Evolutionary conservation across 257 asterid species (phyloP), one percentile per base, ranked within the genome.

Genomic region (Fraxinus cuspidata): DNA sequence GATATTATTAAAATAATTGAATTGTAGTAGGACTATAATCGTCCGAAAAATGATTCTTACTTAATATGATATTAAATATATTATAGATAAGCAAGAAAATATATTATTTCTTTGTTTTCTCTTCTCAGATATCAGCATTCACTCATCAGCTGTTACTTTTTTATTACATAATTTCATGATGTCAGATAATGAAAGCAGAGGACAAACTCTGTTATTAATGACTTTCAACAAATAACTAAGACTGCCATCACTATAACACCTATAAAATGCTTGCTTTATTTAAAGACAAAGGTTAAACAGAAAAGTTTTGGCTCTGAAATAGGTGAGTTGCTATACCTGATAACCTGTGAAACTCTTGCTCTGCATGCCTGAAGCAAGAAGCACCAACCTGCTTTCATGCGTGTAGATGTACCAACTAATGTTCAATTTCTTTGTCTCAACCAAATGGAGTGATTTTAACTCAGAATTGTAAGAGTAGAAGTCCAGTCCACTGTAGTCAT

Each of bases 351-450:
- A 85, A 85, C 88, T 90, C 91, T 87, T 93, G 94, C 92, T 88
- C 85, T 91, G 98, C 91, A 87, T 83, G 82, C 99, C 99, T 6
- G 97, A 87, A 70, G 99, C 96, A 76, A 95, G 96, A 78, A 93
- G 92, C 87, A 95, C 97, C 94, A 95, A 77, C 88, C 97, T 90
- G 85, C 99, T 95, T 84, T 95, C 99, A 83, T 93, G 99, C 12
- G 98, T 95, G 84, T 95, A 95, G 79, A 88, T 84, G 85, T 90
- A 93, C 99, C 99, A 95, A 77, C 89, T 90, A 47, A 95, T 82
- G 79, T 77, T 90, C 79, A 76, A 34, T 82, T 89, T 93, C 89
- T 90, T 95, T 38, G 92, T 84, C 88, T 93, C 98, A 32, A 82
- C 94, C 82, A 92, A 82, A 74, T 86, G 93, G 77, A 95, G 94